phyloP scores from a whole-genome alignment of 2,329 filamentous ascomycete species.

The Colletotrichum costaricense region DNA sequence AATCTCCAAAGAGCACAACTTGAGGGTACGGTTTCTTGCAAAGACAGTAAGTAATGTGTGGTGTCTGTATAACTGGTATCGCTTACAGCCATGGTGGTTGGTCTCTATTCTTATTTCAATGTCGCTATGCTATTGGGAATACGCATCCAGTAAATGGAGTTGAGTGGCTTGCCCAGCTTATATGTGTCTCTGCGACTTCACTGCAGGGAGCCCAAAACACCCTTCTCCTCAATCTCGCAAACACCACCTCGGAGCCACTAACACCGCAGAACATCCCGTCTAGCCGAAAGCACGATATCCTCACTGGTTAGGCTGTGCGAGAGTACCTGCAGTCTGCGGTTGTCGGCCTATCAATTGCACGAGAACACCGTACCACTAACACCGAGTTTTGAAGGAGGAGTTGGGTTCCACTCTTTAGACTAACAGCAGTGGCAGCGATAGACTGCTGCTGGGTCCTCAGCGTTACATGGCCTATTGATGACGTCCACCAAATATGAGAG shows the following conservation, averaged over 20 bases:
- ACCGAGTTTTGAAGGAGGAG: conserved; percentile 4
- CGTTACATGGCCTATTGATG: too few relatives aligned
- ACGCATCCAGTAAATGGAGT: background rate
- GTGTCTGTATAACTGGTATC: background rate
- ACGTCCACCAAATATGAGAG: background rate
- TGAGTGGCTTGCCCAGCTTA: conserved; percentile 2
- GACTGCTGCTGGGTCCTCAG: background rate
- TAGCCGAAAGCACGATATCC: conserved; percentile 19
- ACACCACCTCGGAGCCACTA: conserved; percentile 6
- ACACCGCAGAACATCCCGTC: conserved; percentile 17
- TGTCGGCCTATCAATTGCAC: conserved; percentile 29
- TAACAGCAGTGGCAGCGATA: background rate
- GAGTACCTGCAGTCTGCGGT: conserved; percentile 6
- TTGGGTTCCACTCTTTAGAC: background rate
- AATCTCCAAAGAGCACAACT: conserved; percentile 89
- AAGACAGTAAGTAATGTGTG: background rate
- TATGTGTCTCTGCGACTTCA: background rate
- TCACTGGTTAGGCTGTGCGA: background rate
- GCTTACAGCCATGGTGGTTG: conserved; percentile 1
- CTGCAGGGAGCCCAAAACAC: background rate
- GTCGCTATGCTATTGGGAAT: background rate
- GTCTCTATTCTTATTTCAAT: too few relatives aligned
- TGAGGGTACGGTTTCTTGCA: conserved; percentile 66
- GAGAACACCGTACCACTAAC: conserved; percentile 22
- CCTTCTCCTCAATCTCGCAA: conserved; percentile 2